Base-by-base conservation (phyloP, 139 green algal genomes). In the Chlorella sp. region DNA sequence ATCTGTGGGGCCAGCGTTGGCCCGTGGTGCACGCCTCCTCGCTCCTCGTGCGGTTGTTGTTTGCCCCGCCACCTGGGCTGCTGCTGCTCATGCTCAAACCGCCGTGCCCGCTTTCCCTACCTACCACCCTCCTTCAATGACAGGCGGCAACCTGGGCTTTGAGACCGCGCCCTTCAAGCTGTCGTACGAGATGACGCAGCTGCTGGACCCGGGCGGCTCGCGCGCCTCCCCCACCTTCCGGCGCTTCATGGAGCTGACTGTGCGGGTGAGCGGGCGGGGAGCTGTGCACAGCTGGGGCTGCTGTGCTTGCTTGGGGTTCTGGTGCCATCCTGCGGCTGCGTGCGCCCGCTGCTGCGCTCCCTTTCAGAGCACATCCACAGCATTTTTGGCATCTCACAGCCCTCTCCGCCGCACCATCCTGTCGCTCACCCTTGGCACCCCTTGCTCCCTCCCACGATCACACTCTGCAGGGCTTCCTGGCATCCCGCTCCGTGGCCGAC, bases 101-200 rank as follows among this genome's bases (percentile, higher is more conserved):
- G 20, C 44, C 16, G 38, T 3, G 1, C 68, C 68, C 38, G 3
- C 70, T 16, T 58, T 19, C 41, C 40, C 43, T 58, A 36, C 70
- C 24, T 30, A 62, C 30, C 26, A n/a, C 77, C 36, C 26, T 56
- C 60, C 20, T 24, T 5, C 17, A 40, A 38, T 6, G 3, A 30
- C 83, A 83, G 94, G 95, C 40, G 93, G 92, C 86, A 95, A 95
- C 85, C 85, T 97, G 90, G 87, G 93, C 64, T 99, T 99, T 85
- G 97, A 99, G 94, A 93, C 89, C 38, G 97, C 97, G 11, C 94
- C 94, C 40, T 99, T 99, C 94, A 99, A 99, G 94, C 94, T 99
- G 58, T 98, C 92, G 0, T 92, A 97, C 64, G 97, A 99, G 90
- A 95, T 99, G 91, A 92, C 98, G 20, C 95, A 99, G 91, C 91